A percentile compares a stretch with the other conserved stretches of the same genome.
phyloP scores from a whole-genome alignment of 768 basidiomycete genomes.

The Panaeolus papilionaceus region DNA sequence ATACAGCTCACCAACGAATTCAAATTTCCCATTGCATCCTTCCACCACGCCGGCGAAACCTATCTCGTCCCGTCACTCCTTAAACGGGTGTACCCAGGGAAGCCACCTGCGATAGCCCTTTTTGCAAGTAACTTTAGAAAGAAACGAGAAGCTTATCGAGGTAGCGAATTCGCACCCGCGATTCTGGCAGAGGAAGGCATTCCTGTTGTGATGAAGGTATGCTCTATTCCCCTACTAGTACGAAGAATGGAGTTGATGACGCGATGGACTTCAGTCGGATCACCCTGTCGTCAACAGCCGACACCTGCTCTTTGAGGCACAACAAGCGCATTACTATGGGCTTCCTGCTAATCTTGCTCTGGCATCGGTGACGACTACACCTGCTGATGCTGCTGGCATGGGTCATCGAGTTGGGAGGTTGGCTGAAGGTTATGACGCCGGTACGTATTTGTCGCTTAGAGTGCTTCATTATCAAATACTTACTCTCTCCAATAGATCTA shows the following conservation, averaged over 20 bases:
- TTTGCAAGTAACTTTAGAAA: constrained; percentile 68
- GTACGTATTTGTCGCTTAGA: constrained; percentile 21
- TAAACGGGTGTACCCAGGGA: constrained; percentile 66
- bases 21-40: constrained; percentile 74
- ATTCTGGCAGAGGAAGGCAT: constrained; percentile 71
- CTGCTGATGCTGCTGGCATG: constrained; percentile 71
- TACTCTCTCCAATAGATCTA: constrained; percentile 40
- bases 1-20: constrained; percentile 79
- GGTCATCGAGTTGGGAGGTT: constrained; percentile 73
- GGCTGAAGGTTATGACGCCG: constrained; percentile 73
- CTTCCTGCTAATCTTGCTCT: constrained; percentile 50
- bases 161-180: constrained; percentile 74
- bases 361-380: constrained; percentile 65
- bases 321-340: constrained; percentile 72
- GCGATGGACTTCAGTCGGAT: constrained; percentile 45
- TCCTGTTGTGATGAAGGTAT: constrained; percentile 75
- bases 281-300: constrained; percentile 67
- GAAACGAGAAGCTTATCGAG: constrained; percentile 66
- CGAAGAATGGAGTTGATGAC: too few relatives aligned
- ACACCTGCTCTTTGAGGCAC: constrained; percentile 73
- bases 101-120: constrained; percentile 70
- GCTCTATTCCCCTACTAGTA: too few relatives aligned
- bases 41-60: constrained; percentile 83
- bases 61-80: constrained; percentile 82
- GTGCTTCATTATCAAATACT: background rate